Conservation (phyloP, 2,329 filamentous ascomycete genomes). For the Eurotiales sp. region DNA sequence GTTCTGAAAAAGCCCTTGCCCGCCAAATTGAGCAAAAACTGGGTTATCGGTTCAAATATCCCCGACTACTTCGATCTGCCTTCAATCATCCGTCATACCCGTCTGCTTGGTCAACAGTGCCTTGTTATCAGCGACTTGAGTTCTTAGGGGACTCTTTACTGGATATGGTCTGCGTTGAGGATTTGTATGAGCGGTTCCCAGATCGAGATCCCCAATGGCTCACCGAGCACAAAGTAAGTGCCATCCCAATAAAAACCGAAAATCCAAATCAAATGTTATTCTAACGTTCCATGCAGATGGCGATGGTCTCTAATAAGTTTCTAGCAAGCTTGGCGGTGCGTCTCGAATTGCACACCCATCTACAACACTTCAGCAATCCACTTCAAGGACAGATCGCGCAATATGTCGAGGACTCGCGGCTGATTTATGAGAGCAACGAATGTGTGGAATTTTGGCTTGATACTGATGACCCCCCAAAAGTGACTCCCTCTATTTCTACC, state of each 20-base stretch:
- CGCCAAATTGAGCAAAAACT: constrained; percentile 59
- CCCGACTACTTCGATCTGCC: constrained; percentile 73
- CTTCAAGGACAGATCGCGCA: constrained; percentile 45
- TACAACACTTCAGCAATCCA: constrained; percentile 49
- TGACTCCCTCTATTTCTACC: constrained; percentile 15
- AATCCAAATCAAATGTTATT: neutral
- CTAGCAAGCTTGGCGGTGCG: constrained; percentile 75
- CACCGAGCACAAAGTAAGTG: constrained; percentile 77
- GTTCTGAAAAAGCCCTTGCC: constrained; percentile 66
- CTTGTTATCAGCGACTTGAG: constrained; percentile 85
- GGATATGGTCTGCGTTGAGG: constrained; percentile 79
- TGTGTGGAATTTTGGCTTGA: constrained; percentile 42
- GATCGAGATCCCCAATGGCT: constrained; percentile 89
- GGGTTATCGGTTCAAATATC: constrained; percentile 67
- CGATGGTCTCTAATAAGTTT: constrained; percentile 98
- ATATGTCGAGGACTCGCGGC: constrained; percentile 42
- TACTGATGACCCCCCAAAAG: constrained; percentile 43
- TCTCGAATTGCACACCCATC: constrained; percentile 71
- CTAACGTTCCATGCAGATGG: constrained; percentile 54
- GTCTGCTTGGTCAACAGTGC: constrained; percentile 69
- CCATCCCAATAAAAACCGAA: neutral
- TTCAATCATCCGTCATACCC: constrained; percentile 86
- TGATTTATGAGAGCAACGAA: constrained; percentile 29
- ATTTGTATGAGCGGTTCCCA: constrained; percentile 73
- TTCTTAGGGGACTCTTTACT: constrained; percentile 87